Evolutionary conservation across 768 basidiomycete genomes (phyloP), one percentile per base, ranked within the genome.

Genomic region (Mycena alexandri): DNA sequence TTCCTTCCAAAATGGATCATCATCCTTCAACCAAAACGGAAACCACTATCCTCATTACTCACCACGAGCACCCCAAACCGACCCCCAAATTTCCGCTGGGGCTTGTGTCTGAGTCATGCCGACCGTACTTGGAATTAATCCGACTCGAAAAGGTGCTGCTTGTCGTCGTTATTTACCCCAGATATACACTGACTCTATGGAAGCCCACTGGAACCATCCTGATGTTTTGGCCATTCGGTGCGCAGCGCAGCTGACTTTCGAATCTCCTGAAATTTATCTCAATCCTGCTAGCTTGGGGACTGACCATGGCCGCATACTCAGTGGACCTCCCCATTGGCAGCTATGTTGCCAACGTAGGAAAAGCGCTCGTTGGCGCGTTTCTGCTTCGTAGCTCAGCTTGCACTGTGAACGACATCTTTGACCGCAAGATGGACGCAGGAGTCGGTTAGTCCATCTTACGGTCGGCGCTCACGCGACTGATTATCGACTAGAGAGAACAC

Each of bases 151-250:
- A 85, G 79, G 85, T 16, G 71, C 24, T n/a, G 12, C 48, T 54
- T 53, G 36, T 33, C n/a, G 0, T 10, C 8, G 2, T 17, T 5
- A 12, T 24, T 24, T 5, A 12, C 13, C 16, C 7, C 16, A 5
- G 19, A 24, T 6, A 13, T 0, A 33, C 19, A 51, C 57, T 34
- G 44, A 48, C 60, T 38, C 1, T 3, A 38, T n/a, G 1, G 16
- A 65, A 87, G 85, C 84, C 85, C 6, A 85, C 84, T 38, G 85
- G 85, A 24, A 84, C 80, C 4, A 79, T 83, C 51, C 78, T 87
- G 24, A 83, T 85, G 82, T 87, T 86, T 74, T 87, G 85, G 84
- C 85, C 85, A 8, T 87, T 83, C 58, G 83, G 85, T 85, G 73
- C 41, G 75, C 59, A 44, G 0, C 34, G 22, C 42, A 34, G 8